Percentiles rank a stretch among this genome's conserved stretches.
phyloP scores from a whole-genome alignment of 257 asterid genomes.

The Solanum acaule region DNA sequence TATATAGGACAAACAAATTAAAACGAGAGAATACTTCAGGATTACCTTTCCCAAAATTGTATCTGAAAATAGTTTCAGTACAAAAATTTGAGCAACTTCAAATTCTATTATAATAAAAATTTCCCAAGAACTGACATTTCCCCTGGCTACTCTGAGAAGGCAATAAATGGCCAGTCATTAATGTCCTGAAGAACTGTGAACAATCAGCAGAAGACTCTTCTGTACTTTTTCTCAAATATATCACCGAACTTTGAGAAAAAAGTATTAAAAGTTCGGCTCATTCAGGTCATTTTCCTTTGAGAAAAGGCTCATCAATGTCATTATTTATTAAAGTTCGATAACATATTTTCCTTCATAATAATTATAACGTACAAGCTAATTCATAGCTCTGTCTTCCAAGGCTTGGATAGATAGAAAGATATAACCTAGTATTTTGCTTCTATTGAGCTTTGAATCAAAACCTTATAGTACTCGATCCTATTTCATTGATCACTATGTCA shows the following conservation, averaged over 20 bases:
- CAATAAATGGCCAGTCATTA: neutral
- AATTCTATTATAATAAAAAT: neutral
- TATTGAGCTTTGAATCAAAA: neutral
- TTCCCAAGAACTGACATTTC: neutral
- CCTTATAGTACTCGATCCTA: no score
- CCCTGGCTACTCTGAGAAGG: neutral
- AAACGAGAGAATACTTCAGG: rapidly evolving
- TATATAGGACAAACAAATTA: no score
- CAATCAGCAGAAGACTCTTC: neutral
- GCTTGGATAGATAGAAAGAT: neutral
- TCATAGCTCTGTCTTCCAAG: no score
- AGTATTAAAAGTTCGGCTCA: no score
- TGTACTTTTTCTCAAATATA: no score
- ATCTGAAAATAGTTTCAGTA: neutral
- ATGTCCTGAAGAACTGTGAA: neutral
- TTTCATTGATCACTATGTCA: no score
- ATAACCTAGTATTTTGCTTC: no score
- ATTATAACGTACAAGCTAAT: neutral
- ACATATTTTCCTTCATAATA: no score
- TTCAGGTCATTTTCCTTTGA: no score
- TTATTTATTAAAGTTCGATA: neutral
- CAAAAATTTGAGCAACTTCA: neutral
- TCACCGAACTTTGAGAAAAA: no score
- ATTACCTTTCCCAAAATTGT: neutral
- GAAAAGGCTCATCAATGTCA: no score